A percentile compares a stretch with the other conserved stretches of the same genome.
Evolutionary conservation across 2,329 filamentous ascomycete species (phyloP).

Genomic region (Epichloe typhina): DNA sequence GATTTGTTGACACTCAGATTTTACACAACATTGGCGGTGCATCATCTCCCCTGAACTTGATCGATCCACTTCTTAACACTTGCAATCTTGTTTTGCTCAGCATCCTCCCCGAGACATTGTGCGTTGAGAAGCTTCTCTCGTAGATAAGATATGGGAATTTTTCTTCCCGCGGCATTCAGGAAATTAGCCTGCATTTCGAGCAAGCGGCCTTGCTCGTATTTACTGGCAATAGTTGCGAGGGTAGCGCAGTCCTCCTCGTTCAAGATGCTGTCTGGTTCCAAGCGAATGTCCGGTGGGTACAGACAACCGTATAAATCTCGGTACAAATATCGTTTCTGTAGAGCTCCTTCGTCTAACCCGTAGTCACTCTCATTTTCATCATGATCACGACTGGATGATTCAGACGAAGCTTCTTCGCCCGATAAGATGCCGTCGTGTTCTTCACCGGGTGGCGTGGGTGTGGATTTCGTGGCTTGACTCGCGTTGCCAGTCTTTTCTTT

Average conservation of each 20-base stretch:
- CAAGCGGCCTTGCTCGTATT: constrained; percentile 21
- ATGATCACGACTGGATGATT: constrained; percentile 4
- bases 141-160: constrained; percentile 26
- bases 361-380: neutral
- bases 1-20: too few species aligned
- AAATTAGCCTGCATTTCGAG: constrained; percentile 31
- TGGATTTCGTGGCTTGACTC: too few species aligned
- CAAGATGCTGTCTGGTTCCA: constrained; percentile 14
- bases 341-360: constrained; percentile 9
- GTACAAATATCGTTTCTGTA: constrained; percentile 19
- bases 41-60: neutral
- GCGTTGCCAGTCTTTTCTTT: too few species aligned
- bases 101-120: neutral
- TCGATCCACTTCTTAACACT: constrained; percentile 1
- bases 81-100: neutral
- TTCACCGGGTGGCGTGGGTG: neutral
- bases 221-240: constrained; percentile 22
- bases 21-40: too few species aligned
- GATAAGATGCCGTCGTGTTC: constrained; percentile 9
- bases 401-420: constrained; percentile 16
- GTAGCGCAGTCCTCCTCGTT: constrained; percentile 20
- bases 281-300: constrained; percentile 15
- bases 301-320: constrained; percentile 17
- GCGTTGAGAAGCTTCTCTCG: constrained; percentile 14
- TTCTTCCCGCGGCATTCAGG: constrained; percentile 28